Base-by-base conservation (phyloP, 768 basidiomycete genomes). In the Glaciozyma antarctica region DNA sequence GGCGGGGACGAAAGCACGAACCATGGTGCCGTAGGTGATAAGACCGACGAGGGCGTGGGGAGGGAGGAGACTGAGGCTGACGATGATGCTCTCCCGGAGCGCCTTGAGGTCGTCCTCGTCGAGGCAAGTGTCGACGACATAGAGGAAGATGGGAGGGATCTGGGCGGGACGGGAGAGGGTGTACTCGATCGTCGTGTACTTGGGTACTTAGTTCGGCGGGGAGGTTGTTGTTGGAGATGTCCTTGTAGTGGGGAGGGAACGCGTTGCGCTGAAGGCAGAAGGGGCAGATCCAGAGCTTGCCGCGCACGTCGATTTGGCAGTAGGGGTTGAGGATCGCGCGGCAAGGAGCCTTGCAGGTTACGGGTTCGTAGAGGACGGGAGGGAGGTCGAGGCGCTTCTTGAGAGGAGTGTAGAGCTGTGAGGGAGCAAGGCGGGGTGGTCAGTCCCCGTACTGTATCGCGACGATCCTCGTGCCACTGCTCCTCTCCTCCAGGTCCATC, bases 111-210 rank as follows among this genome's bases (percentile, higher is more conserved):
- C 95, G 38, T 95, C 91, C 57, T 80, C 79, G 72, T 92, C 90
- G 71, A 98, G 81, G 76, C 95, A 99, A 28, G 93, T 97, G 77
- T 98, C 94, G 56, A 99, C 86, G 60, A 97, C 92, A 76, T 92
- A 95, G 52, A 99, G 82, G 82, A 99, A 98, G 77, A 98, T 84
- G 59, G 95, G 94, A 6, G 94, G 93, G 53, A 94, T 86, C 73
- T 87, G 90, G 17, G 86, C 90, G 1, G 90, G 86, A 67, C 94
- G 85, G 30, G 87, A 82, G 55, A 98, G 87, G n/a, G 94, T 98
- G 80, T 99, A 99, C 79, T 99, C 95, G 78, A 99, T 95, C 12
- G 95, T 99, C 41, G 95, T 98, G 81, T 97, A 98, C 78, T 95
- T 93, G 75, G 94, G 92, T 47, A 98, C 78, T 38, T 38, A 99